These are phyloP conservation scores for Fusarium euwallaceae DNA, from an alignment of 2,329 filamentous ascomycete species.

Conservation along the genomic window DNA sequence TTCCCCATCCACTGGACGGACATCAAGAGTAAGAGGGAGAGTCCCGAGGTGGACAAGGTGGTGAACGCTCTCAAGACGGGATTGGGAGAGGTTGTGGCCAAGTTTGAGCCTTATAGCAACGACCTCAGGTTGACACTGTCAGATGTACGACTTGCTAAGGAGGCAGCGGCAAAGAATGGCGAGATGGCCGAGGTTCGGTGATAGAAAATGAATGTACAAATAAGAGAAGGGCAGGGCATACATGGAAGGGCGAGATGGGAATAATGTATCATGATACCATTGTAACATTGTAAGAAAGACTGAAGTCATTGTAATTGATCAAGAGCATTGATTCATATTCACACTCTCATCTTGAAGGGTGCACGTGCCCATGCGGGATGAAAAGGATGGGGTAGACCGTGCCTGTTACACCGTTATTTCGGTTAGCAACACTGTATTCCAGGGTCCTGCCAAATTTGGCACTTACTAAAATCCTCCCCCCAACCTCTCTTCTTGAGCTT, in stretches of 20 bases:
- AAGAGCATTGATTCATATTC: not conserved
- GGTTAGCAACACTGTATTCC: not conserved
- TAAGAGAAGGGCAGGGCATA: not conserved
- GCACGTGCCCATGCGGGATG: slow-evolving; percentile 17
- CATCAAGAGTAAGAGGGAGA: slow-evolving; percentile 66
- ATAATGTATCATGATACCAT: slow-evolving; percentile 49
- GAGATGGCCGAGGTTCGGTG: slow-evolving; percentile 49
- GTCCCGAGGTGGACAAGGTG: slow-evolving; percentile 79
- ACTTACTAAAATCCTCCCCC: slow-evolving; percentile 6
- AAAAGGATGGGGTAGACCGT: slow-evolving; percentile 23
- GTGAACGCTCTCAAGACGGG: slow-evolving; percentile 73
- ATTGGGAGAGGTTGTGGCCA: slow-evolving; percentile 73
- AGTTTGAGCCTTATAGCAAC: slow-evolving; percentile 80
- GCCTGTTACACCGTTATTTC: slow-evolving; percentile 5
- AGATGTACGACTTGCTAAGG: slow-evolving; percentile 81
- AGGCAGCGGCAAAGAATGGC: slow-evolving; percentile 59
- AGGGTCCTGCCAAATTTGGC: slow-evolving; percentile 23
- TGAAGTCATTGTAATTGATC: not conserved
- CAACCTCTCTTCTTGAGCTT: slow-evolving; percentile 40
- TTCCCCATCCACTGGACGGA: slow-evolving; percentile 85
- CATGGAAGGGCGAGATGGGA: slow-evolving; percentile 29
- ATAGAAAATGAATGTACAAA: slow-evolving; percentile 12
- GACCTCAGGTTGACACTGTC: slow-evolving; percentile 77
- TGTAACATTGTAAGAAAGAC: slow-evolving; percentile 27
- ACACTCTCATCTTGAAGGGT: not conserved